phyloP scores from a whole-genome alignment of 1,284 basidiomycete genomes.

The Malassezia pachydermatis region DNA sequence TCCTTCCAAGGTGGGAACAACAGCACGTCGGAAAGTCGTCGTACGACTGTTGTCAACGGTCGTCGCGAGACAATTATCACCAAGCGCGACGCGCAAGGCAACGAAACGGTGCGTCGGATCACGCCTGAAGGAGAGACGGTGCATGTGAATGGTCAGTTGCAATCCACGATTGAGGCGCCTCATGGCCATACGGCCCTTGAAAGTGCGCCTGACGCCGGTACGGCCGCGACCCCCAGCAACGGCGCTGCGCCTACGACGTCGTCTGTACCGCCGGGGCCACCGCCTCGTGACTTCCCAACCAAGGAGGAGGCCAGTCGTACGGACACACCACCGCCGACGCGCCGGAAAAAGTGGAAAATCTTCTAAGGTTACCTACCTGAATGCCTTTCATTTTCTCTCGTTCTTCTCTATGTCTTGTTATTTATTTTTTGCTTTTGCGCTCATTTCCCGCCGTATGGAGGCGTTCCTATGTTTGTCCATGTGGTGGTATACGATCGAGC shows the following conservation, averaged over 20 bases:
- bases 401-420: too few species aligned
- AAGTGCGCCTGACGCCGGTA: not conserved
- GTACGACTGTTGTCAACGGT: conserved; percentile 33
- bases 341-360: conserved; percentile 16
- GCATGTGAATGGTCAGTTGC: conserved; percentile 32
- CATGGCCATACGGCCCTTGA: conserved; percentile 1
- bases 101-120: conserved; percentile 29
- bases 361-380: conserved; percentile 1
- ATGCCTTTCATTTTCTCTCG: not conserved
- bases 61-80: conserved; percentile 31
- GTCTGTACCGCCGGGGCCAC: not conserved
- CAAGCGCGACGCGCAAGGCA: conserved; percentile 30
- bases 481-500: too few species aligned
- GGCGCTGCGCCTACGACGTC: not conserved
- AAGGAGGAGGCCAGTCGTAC: not conserved
- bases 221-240: not conserved
- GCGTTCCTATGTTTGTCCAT: too few species aligned
- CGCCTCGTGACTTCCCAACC: not conserved
- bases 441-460: too few species aligned
- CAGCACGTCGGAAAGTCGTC: conserved; percentile 22
- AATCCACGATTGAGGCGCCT: conserved; percentile 15
- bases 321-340: not conserved
- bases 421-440: too few species aligned
- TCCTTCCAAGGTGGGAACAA: conserved; percentile 1
- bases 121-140: conserved; percentile 32